Evolutionary conservation across 805 yeast species (phyloP).

Genomic region (Ogataea haglerorum): DNA sequence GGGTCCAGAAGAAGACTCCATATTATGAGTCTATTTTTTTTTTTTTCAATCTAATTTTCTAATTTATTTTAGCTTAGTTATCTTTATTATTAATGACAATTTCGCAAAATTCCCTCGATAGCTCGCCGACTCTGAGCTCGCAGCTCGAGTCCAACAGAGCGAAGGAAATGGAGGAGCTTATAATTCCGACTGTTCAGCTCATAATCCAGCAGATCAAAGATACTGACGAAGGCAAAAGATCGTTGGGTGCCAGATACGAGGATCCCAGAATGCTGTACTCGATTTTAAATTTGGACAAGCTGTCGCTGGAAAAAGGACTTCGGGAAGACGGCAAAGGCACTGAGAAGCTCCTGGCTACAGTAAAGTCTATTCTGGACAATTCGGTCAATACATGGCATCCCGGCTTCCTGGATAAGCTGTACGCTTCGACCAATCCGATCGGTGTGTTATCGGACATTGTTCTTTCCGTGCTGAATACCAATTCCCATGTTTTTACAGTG

Average conservation of each 20-base stretch:
- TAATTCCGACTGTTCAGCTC: constrained; percentile 48
- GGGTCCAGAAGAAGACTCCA: not conserved
- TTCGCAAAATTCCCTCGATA: not conserved
- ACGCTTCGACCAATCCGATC: constrained; percentile 82
- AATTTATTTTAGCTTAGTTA: not conserved
- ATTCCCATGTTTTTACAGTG: constrained; percentile 82
- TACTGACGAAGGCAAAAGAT: constrained; percentile 42
- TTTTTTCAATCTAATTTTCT: not conserved
- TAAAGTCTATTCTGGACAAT: constrained; percentile 56
- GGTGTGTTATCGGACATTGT: constrained; percentile 74
- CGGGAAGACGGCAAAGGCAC: constrained; percentile 15
- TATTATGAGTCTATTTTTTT: not conserved
- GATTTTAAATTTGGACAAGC: constrained; percentile 35
- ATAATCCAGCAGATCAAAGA: constrained; percentile 50
- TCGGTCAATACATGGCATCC: constrained; percentile 86
- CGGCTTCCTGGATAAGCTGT: constrained; percentile 78
- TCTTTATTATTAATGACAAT: constrained; percentile 7
- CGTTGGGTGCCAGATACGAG: constrained; percentile 47
- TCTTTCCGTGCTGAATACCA: constrained; percentile 69
- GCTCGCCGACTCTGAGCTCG: constrained; percentile 13
- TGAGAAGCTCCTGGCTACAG: constrained; percentile 43
- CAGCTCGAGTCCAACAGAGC: constrained; percentile 49
- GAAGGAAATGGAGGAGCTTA: constrained; percentile 52
- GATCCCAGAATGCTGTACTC: constrained; percentile 47
- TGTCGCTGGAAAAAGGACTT: constrained; percentile 25